A percentile compares a stretch with the other conserved stretches of the same genome.
phyloP scores from a whole-genome alignment of 2,329 filamentous ascomycete genomes.

The Bipolaris sorokiniana region DNA sequence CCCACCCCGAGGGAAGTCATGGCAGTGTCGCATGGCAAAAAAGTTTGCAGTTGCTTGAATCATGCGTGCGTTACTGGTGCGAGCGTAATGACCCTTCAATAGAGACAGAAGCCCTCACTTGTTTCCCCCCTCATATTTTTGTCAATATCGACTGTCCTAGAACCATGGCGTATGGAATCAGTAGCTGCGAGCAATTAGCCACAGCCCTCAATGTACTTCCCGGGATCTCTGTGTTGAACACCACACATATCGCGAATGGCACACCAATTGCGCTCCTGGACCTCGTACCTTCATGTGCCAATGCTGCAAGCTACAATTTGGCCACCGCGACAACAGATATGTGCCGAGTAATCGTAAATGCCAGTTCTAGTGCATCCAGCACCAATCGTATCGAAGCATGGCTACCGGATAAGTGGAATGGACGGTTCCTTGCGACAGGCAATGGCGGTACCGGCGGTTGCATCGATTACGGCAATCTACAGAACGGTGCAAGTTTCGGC shows the following conservation, averaged over 20 bases:
- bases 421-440: constrained; percentile 45
- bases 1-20: neutral
- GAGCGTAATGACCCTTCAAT: neutral
- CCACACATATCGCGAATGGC: constrained; percentile 12
- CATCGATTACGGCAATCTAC: constrained; percentile 43
- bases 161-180: constrained; percentile 11
- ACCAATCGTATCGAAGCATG: constrained; percentile 47
- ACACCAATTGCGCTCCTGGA: constrained; percentile 5
- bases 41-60: neutral
- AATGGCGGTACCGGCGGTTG: constrained; percentile 49
- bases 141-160: neutral
- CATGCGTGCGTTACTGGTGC: neutral
- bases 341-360: constrained; percentile 14
- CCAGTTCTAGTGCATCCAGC: constrained; percentile 20
- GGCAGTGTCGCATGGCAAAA: neutral
- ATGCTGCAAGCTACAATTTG: neutral
- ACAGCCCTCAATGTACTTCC: constrained; percentile 7
- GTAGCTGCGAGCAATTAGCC: constrained; percentile 13
- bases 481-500: constrained; percentile 42
- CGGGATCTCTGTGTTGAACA: constrained; percentile 11
- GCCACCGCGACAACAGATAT: constrained; percentile 16
- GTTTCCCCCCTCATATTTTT: neutral
- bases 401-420: constrained; percentile 47
- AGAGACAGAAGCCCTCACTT: neutral
- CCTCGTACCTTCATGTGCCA: constrained; percentile 16